Evolutionary conservation across 2,329 filamentous ascomycete genomes (phyloP).

Genomic region (Diaporthe eres): DNA sequence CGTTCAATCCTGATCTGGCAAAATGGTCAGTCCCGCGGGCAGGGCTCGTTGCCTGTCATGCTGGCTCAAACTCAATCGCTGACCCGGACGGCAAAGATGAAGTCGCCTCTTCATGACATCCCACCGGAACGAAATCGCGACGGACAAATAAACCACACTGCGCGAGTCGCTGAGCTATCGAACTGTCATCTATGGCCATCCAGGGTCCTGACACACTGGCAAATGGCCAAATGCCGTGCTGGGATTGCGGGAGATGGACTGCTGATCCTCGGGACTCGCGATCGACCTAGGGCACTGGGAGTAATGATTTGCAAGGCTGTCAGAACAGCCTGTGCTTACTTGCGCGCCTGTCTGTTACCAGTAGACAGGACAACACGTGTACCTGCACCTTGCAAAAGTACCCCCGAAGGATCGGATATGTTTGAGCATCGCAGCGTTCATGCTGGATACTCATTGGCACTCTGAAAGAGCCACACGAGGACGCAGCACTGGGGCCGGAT

Average conservation of each 20-base stretch:
- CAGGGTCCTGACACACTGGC: background rate
- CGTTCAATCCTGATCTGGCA: background rate
- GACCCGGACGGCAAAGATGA: slow-evolving; percentile 21
- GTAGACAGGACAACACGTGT: background rate
- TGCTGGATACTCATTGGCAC: background rate
- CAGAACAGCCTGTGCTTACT: slow-evolving; percentile 4
- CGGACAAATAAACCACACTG: background rate
- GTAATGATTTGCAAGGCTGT: background rate
- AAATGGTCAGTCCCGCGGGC: background rate
- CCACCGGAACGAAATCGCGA: background rate
- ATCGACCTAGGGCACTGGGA: background rate
- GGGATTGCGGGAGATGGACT: slow-evolving; percentile 10
- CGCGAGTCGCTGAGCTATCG: too few species aligned
- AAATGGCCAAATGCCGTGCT: background rate
- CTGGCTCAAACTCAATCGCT: background rate
- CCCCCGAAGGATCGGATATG: background rate
- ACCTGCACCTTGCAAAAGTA: background rate
- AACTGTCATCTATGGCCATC: background rate
- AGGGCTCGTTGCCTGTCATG: background rate
- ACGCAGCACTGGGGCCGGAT: background rate
- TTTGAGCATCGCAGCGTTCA: slow-evolving; percentile 2
- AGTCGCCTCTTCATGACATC: slow-evolving; percentile 16
- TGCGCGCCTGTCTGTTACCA: background rate
- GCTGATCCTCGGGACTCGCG: background rate
- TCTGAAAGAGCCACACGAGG: background rate